Conservation (phyloP, 129 eudicot genomes). For the Tanacetum coccineum region DNA sequence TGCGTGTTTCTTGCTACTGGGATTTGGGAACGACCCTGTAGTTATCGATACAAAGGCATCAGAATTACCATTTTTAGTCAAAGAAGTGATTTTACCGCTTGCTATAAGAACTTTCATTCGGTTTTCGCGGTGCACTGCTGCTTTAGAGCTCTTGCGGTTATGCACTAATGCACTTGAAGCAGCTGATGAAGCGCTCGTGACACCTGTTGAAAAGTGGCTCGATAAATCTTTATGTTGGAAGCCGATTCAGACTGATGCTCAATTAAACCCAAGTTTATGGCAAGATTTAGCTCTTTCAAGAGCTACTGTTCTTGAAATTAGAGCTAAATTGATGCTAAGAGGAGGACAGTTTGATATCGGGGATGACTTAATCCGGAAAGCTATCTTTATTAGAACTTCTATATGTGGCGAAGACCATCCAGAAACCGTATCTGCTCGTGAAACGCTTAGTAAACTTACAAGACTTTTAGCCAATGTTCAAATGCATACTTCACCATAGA, state of each 20-base stretch:
- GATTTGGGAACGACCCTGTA: conserved; percentile 75
- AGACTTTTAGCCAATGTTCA: conserved; percentile 80
- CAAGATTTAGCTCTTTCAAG: conserved; percentile 91
- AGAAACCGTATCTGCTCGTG: conserved; percentile 78
- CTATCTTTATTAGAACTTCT: conserved; percentile 81
- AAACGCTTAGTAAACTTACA: conserved; percentile 76
- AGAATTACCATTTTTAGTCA: conserved; percentile 63
- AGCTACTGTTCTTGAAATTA: conserved; percentile 82
- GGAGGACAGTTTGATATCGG: conserved; percentile 93
- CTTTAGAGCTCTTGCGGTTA: conserved; percentile 76
- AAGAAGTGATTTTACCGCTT: conserved; percentile 83
- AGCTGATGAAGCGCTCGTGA: conserved; percentile 76
- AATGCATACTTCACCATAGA: conserved; percentile 77
- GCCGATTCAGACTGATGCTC: conserved; percentile 83
- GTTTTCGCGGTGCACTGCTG: conserved; percentile 71
- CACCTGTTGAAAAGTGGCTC: conserved; percentile 95
- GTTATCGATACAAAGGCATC: conserved; percentile 70
- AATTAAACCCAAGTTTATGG: conserved; percentile 87
- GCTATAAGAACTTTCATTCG: conserved; percentile 73
- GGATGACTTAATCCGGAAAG: conserved; percentile 88
- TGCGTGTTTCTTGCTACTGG: conserved; percentile 77
- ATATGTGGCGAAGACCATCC: conserved; percentile 97
- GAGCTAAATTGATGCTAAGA: conserved; percentile 91
- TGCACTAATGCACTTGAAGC: conserved; percentile 84
- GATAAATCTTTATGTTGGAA: conserved; percentile 88